Conservation (phyloP, 148 eudicot species). For the Rhododendron mucronatum region DNA sequence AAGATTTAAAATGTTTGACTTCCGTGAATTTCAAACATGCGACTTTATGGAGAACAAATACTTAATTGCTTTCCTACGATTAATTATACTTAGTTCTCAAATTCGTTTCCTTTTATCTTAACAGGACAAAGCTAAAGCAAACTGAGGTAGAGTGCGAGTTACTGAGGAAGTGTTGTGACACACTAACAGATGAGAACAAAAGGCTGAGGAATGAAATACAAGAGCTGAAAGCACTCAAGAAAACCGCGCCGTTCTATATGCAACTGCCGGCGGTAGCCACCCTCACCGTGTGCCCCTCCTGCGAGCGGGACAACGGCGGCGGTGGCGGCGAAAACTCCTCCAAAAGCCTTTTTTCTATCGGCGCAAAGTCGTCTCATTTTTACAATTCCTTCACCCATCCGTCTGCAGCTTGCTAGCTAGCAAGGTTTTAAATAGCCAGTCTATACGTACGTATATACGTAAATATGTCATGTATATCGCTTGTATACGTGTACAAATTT, state of each 20-base stretch:
- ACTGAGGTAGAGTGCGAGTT: conserved; percentile 38
- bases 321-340: neutral
- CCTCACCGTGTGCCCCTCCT: conserved; percentile 41
- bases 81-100: neutral
- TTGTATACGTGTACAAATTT: neutral
- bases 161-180: conserved; percentile 30
- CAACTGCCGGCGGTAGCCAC: conserved; percentile 28
- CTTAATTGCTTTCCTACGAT: neutral
- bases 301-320: conserved; percentile 18
- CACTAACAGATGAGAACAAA: conserved; percentile 33
- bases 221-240: conserved; percentile 7
- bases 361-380: conserved; percentile 8
- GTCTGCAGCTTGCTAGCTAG: conserved; percentile 18
- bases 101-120: neutral
- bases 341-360: neutral
- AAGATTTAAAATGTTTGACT: too few species aligned
- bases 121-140: conserved; percentile 51
- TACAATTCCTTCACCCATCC: conserved; percentile 12
- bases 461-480: too few species aligned
- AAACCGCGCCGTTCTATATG: conserved; percentile 3
- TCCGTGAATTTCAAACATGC: too few species aligned
- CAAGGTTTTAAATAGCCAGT: neutral
- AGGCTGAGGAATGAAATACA: conserved; percentile 36
- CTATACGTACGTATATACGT: neutral
- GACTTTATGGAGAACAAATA: too few species aligned